These are phyloP conservation scores for Sporobolomyces pararoseus DNA, from an alignment of 768 basidiomycete genomes.

Conservation along the genomic window DNA sequence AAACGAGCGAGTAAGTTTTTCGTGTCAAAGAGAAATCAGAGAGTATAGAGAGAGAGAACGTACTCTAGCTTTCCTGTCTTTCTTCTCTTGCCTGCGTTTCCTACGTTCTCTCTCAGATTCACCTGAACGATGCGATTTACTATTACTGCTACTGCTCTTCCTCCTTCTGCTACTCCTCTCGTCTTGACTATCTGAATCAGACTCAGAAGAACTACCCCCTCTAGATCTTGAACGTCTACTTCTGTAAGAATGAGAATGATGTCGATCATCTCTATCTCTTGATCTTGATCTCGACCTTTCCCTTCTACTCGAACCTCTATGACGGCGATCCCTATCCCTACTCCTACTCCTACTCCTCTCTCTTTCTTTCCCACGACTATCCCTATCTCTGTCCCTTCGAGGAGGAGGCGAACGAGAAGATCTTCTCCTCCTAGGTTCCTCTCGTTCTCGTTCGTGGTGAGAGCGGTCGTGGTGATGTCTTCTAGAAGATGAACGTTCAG, in stretches of 20 bases:
- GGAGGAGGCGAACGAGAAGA: not conserved
- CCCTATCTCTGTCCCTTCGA: not conserved
- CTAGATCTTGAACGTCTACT: no score
- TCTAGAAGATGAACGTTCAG: slow-evolving; percentile 16
- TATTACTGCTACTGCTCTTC: not conserved
- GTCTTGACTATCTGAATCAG: no score
- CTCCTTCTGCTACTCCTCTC: no score
- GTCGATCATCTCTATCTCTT: no score
- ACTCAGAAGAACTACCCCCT: no score
- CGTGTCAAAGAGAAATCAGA: not conserved
- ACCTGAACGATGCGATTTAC: not conserved
- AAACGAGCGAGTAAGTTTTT: not conserved
- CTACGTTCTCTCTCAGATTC: slow-evolving; percentile 22
- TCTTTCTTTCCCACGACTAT: not conserved
- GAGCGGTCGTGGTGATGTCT: slow-evolving; percentile 1
- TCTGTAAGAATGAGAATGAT: no score
- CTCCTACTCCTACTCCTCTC: no score
- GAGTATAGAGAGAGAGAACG: not conserved
- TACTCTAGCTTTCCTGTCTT: slow-evolving; percentile 37
- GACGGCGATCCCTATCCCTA: no score
- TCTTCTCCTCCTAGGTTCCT: not conserved
- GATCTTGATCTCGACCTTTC: no score
- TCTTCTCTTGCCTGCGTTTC: slow-evolving; percentile 37
- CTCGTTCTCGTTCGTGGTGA: slow-evolving; percentile 1
- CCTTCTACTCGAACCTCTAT: no score